These are phyloP conservation scores for Viridothelium virens DNA, from an alignment of 495 filamentous ascomycete species.

Conservation along the genomic window DNA sequence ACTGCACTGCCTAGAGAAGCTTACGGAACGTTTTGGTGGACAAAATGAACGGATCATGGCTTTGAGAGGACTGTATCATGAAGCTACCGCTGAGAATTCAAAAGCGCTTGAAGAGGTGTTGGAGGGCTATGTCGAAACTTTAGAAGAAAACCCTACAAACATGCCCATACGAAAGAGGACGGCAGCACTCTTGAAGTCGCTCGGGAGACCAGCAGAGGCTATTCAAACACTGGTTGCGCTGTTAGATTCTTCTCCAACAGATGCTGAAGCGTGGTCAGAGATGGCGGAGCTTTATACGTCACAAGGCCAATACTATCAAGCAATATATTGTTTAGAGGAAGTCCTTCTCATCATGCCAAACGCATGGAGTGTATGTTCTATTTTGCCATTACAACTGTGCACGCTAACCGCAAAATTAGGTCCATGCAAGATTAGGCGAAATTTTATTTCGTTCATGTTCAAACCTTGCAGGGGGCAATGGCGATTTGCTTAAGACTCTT, in stretches of 20 bases:
- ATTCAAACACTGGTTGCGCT: conserved; percentile 64
- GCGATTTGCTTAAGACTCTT: conserved; percentile 44
- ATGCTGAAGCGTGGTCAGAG: conserved; percentile 92
- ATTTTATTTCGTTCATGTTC: conserved; percentile 59
- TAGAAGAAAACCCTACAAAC: conserved; percentile 70
- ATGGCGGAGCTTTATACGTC: conserved; percentile 74
- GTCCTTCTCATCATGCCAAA: conserved; percentile 81
- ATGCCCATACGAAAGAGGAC: conserved; percentile 80
- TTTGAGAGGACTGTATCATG: conserved; percentile 71
- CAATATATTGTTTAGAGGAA: conserved; percentile 84
- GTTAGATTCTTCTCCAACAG: conserved; percentile 76
- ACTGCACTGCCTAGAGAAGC: conserved; percentile 58
- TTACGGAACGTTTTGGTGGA: conserved; percentile 71
- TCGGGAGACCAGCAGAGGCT: conserved; percentile 62
- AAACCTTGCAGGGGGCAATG: conserved; percentile 39
- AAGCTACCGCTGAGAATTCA: conserved; percentile 64
- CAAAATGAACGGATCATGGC: conserved; percentile 78
- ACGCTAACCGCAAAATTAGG: conserved; percentile 38
- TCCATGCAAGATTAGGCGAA: conserved; percentile 85
- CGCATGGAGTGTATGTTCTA: conserved; percentile 76
- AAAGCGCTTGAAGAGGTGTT: conserved; percentile 58
- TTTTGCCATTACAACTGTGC: not conserved
- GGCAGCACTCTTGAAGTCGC: conserved; percentile 66
- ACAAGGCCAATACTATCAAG: conserved; percentile 69
- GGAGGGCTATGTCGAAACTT: conserved; percentile 64